phyloP scores from a whole-genome alignment of 2,329 filamentous ascomycete genomes.

The Phialocephala sp. region DNA sequence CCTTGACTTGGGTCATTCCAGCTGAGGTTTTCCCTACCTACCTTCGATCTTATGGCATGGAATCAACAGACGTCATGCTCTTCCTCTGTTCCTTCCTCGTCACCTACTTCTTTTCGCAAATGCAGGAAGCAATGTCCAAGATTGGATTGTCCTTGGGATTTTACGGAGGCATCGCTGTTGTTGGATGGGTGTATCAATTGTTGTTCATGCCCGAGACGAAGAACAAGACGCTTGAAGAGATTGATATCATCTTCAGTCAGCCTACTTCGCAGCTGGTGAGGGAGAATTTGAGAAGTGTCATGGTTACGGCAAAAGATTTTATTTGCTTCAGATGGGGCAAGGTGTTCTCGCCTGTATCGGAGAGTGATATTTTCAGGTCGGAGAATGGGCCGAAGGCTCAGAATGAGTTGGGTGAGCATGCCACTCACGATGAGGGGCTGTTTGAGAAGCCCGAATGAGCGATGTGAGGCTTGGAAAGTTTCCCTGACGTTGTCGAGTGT shows the following conservation, averaged over 20 bases:
- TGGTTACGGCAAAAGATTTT: constrained; percentile 39
- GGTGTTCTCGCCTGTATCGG: constrained; percentile 38
- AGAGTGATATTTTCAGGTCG: constrained; percentile 39
- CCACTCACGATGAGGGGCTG: constrained; percentile 4
- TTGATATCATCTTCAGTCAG: constrained; percentile 68
- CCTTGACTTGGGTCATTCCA: constrained; percentile 69
- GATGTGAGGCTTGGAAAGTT: background rate
- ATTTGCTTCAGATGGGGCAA: constrained; percentile 38
- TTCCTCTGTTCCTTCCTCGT: constrained; percentile 76
- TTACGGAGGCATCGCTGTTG: constrained; percentile 73
- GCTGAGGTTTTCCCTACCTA: constrained; percentile 76
- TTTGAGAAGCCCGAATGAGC: background rate
- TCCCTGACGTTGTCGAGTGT: too few species aligned
- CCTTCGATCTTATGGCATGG: constrained; percentile 76
- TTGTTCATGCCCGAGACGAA: constrained; percentile 80
- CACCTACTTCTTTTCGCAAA: constrained; percentile 75
- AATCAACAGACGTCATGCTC: constrained; percentile 68
- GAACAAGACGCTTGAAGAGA: constrained; percentile 70
- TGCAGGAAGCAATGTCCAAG: constrained; percentile 70
- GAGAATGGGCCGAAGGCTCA: constrained; percentile 35
- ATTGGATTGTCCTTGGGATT: constrained; percentile 73
- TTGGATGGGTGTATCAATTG: constrained; percentile 75
- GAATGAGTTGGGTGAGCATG: constrained; percentile 2
- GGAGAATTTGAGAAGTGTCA: constrained; percentile 56
- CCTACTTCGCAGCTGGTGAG: constrained; percentile 67